Evolutionary conservation across 345 rosid species (phyloP).

Genomic region (Zanthoxylum bungeanum): DNA sequence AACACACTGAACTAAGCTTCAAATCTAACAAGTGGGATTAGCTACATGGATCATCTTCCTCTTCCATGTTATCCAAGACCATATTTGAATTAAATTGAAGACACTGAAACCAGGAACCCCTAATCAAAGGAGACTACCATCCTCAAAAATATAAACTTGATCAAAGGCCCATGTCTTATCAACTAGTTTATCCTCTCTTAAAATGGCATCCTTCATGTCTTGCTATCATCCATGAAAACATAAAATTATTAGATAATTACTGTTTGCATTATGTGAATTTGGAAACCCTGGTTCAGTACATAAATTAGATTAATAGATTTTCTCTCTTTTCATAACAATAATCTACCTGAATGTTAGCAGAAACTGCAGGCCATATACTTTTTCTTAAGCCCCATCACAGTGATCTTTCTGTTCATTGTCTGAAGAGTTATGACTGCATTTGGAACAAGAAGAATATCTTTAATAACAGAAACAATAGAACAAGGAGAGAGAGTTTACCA

Average conservation of each 20-base stretch:
- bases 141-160: neutral
- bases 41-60: neutral
- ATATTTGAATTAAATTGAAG: neutral
- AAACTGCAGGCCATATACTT: neutral
- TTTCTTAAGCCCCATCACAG: neutral
- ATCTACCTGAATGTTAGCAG: neutral
- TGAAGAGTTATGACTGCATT: neutral
- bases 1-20: neutral
- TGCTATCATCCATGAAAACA: neutral
- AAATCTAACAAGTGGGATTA: neutral
- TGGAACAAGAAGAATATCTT: neutral
- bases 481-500: neutral
- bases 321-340: neutral
- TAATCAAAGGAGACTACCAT: neutral
- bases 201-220: neutral
- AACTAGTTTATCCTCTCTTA: neutral
- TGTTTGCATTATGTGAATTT: neutral
- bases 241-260: neutral
- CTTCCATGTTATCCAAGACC: neutral
- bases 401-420: neutral
- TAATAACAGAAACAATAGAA: neutral
- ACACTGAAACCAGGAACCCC: neutral
- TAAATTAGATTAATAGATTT: neutral
- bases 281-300: neutral
- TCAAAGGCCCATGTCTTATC: neutral